Evolutionary conservation across 495 filamentous ascomycete species (phyloP), one percentile per base, ranked within the genome.

Genomic region (Aspergillus bridgeri): DNA sequence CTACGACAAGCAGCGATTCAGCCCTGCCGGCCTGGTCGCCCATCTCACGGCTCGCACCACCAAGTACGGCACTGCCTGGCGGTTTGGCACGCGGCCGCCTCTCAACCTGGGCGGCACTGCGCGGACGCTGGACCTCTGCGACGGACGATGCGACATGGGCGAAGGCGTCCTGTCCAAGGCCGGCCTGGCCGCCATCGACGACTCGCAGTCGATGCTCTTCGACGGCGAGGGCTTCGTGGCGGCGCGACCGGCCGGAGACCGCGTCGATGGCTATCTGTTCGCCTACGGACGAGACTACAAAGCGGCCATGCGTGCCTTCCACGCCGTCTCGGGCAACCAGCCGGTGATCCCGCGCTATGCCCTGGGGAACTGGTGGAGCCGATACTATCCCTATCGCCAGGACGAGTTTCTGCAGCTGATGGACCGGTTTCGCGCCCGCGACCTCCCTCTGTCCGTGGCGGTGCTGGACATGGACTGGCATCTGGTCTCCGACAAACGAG

Each of bases 401-500:
- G 58, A 73, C 17, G 82, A 85, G 60, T 85, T 83, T 63, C 46
- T 83, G 3, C 63, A 64, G 4, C 65, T 86, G 21, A 75, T 85
- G 73, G 74, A 80, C 58, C 65, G 67, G 21, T 84, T 85, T 57
- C 54, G 64, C 27, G 42, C 60, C 15, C 66, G 79, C 21, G 64
- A 66, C 0, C 77, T 85, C n/a, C 83, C 83, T 0, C 61, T 86
- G 27, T 76, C 65, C 21, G 83, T 83, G 6, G 80, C 71, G 11
- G 81, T 85, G 0, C 53, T 86, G 8, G 83, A 86, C 59, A 85
- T 86, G 82, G 83, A 85, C 63, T 86, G 83, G 83, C 83, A 86
- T 67, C 58, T 73, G 33, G 79, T 83, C 6, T 59, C 71, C 38
- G 68, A 73, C n/a, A 70, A 78, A 6, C 57, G 57, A 6, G 67